Base-by-base conservation (phyloP, 176 grass and related monocot genomes). In the Bromus sterilis region DNA sequence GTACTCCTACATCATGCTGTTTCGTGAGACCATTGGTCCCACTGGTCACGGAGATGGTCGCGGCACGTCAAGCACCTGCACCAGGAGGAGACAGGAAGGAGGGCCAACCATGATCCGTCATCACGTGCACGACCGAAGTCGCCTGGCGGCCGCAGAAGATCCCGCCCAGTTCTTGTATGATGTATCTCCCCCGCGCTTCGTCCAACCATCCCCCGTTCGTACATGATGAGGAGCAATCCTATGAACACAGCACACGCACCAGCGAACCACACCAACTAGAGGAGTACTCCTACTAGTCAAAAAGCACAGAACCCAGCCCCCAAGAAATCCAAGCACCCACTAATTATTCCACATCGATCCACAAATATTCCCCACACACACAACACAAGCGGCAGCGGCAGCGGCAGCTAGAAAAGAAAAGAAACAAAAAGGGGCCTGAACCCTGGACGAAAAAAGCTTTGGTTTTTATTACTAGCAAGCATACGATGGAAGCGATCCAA, bases 391-490 rank as follows among this genome's bases (percentile, higher is more conserved):
- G 14, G 7, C 73, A 41, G 35, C 18, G 23, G 30, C 56, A 31
- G 30, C 56, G 10, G 28, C 68, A 42, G 16, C 59, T 7, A 41
- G 3, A 74, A 78, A 57, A 20, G 81, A 87, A 77, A 87, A 36
- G 81, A 65, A 77, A 36, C 69, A 59, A 82, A 81, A 56, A 56
- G 63, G 2, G 40, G 6, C 53, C 87, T 46, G 77, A 78, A 35
- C 56, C 56, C 77, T 13, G 24, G 36, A 58, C 30, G 66, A 41
- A 68, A 89, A 82, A 57, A 77, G 81, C 58, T 60, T 93, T 68
- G 82, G 80, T 87, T 93, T 93, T 84, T 84, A 87, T 87, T 87
- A 90, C 49, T 53, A 53, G 49, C 49, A 28, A 29, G 85, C 85
- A 77, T 18, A 82, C 62, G 57, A 86, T 89, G 86, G 86, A 78